Evolutionary conservation across 2,329 filamentous ascomycete species (phyloP).

Genomic region (Fusarium cicatricum): DNA sequence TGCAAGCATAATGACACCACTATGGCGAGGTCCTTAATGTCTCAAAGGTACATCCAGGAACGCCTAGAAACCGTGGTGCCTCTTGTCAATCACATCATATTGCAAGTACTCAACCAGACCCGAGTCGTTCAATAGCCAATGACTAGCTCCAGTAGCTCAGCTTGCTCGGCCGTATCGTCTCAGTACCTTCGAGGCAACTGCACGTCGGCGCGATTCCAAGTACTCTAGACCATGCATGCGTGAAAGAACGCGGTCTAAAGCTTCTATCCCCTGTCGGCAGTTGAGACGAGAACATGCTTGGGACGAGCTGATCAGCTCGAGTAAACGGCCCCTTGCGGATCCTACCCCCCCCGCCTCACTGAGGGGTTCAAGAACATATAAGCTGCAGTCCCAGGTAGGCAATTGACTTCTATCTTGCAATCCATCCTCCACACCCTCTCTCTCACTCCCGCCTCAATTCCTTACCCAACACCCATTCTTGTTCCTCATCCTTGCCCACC

Average conservation of each 20-base stretch:
- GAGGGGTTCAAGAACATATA: conserved; percentile 17
- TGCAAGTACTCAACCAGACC: conserved; percentile 8
- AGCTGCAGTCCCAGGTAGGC: conserved; percentile 14
- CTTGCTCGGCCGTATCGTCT: background rate
- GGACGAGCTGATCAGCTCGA: background rate
- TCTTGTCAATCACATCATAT: conserved; percentile 17
- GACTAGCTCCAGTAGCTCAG: background rate
- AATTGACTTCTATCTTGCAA: background rate
- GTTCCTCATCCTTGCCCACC: conserved; percentile 31
- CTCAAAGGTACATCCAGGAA: background rate
- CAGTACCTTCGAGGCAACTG: background rate
- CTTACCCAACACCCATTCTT: background rate
- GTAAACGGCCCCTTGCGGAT: background rate
- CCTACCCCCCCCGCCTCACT: background rate
- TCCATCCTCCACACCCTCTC: conserved; percentile 19
- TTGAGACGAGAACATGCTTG: conserved; percentile 5
- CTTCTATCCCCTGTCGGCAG: conserved; percentile 17
- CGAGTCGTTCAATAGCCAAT: conserved; percentile 6
- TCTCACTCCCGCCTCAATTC: background rate
- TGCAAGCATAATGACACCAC: conserved; percentile 23
- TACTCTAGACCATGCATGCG: conserved; percentile 9
- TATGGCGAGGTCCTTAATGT: background rate
- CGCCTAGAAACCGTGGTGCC: background rate
- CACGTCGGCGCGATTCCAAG: background rate
- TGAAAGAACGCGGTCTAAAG: conserved; percentile 3